phyloP scores from a whole-genome alignment of 805 yeast species.

The Spathaspora passalidarum region DNA sequence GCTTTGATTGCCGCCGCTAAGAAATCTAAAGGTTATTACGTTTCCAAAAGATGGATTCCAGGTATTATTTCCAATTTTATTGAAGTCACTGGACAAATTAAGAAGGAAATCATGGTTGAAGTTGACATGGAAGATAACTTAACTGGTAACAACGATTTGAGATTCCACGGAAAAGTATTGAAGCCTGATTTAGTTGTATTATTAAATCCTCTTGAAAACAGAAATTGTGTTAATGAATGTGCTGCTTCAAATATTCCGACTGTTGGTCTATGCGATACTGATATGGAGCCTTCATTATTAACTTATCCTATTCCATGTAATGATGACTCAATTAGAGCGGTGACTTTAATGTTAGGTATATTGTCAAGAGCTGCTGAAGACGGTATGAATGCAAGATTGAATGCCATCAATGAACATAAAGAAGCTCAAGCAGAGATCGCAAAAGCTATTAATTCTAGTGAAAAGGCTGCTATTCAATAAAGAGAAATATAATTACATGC shows the following conservation, averaged over 20 bases:
- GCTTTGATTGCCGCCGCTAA: constrained; percentile 77
- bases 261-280: constrained; percentile 90
- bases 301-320: constrained; percentile 97
- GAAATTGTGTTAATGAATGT: constrained; percentile 79
- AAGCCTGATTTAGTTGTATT: constrained; percentile 89
- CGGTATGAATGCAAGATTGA: constrained; percentile 63
- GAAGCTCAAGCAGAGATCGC: neutral
- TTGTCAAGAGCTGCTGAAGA: constrained; percentile 80
- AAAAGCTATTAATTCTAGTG: neutral
- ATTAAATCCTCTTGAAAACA: constrained; percentile 84
- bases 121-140: constrained; percentile 71
- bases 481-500: neutral
- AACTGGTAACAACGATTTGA: constrained; percentile 54
- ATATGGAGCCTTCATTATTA: constrained; percentile 83
- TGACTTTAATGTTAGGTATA: constrained; percentile 77
- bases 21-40: constrained; percentile 76
- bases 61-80: constrained; percentile 88
- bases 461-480: neutral
- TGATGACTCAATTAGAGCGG: constrained; percentile 84
- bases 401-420: constrained; percentile 10
- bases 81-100: constrained; percentile 57
- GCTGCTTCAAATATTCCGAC: constrained; percentile 82
- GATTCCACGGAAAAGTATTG: constrained; percentile 51
- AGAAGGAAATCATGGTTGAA: constrained; percentile 43
- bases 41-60: constrained; percentile 86